Evolutionary conservation across 345 rosid species (phyloP), one percentile per base, ranked within the genome.

Genomic region (Crucihimalaya himalaica): DNA sequence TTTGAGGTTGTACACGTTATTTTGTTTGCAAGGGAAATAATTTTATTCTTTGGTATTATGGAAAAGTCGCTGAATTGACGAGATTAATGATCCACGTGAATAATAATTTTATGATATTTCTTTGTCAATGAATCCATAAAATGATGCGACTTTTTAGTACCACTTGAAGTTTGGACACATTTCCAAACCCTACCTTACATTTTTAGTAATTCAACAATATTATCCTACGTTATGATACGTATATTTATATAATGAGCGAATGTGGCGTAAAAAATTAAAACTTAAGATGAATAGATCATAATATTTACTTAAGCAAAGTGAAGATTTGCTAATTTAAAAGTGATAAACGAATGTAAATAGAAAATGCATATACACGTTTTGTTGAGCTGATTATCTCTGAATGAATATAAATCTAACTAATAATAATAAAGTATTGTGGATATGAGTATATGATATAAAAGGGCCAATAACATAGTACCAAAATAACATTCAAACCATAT

Each of bases 1-100:
- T 60, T 62, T 59, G 74, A 68, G 78, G 78, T 74, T 57, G 72
- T 56, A 56, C 66, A 65, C 59, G 52, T 65, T 74, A 15, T 56
- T 73, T 73, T 73, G 60, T 73, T 66, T 73, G 59, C 0, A 39
- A 25, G 21, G 20, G 60, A 47, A 18, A 37, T 2, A 48, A 37
- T 35, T 25, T 27, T 34, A 71, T 71, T 71, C 31, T 39, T 29
- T 29, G 21, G 27, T 23, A 31, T 61, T 53, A 62, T 61, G 54
- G 65, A 53, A 62, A 25, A 76, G 65, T 62, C 42, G 70, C 29
- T 45, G 12, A 43, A 27, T 1, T 43, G 58, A 53, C 52, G 70
- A 43, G 56, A 43, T n/a, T n/a, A n/a, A 69, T 53, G 65, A 76
- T 62, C 71, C 64, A 76, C 70, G 70, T 68, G 64, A 6, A 65